These are phyloP conservation scores for Pseudovirgaria hyperparasitica DNA, from an alignment of 2,329 filamentous ascomycete genomes.

Conservation along the genomic window DNA sequence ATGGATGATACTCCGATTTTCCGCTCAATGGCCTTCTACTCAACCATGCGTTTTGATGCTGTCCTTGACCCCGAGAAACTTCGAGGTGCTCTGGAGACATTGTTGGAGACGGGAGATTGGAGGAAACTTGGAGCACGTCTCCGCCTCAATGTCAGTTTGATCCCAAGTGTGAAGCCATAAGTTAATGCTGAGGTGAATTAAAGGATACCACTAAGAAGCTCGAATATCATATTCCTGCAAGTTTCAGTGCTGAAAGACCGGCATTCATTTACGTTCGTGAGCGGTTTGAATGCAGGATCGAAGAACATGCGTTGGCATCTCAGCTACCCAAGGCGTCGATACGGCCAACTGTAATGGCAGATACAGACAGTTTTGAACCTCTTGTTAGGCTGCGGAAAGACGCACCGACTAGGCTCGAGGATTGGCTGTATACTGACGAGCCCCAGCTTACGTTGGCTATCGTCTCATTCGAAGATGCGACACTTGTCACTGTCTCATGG, in stretches of 20 bases:
- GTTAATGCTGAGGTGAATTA: slow-evolving; percentile 9
- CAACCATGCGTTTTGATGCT: slow-evolving; percentile 32
- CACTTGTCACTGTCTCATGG: slow-evolving; percentile 34
- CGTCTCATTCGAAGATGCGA: slow-evolving; percentile 37
- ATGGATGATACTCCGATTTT: slow-evolving; percentile 7
- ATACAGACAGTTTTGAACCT: not conserved
- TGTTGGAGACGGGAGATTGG: slow-evolving; percentile 34
- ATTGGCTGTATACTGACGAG: slow-evolving; percentile 29
- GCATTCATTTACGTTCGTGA: slow-evolving; percentile 29
- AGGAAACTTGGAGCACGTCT: slow-evolving; percentile 34
- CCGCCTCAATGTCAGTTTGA: slow-evolving; percentile 23
- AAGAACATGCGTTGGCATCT: slow-evolving; percentile 29
- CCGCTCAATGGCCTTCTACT: slow-evolving; percentile 7
- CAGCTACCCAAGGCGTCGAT: slow-evolving; percentile 18
- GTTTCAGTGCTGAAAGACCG: slow-evolving; percentile 25
- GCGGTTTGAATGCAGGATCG: slow-evolving; percentile 22
- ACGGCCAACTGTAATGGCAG: not conserved
- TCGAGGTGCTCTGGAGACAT: slow-evolving; percentile 18
- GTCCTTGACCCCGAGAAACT: slow-evolving; percentile 33
- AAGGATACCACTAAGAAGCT: too few species aligned
- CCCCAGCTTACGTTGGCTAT: slow-evolving; percentile 38
- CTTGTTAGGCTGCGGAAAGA: not conserved
- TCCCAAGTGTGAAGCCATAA: not conserved
- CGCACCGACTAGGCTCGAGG: slow-evolving; percentile 19
- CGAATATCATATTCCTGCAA: slow-evolving; percentile 29